Evolutionary conservation across 2,329 filamentous ascomycete genomes (phyloP).

Genomic region (Akanthomyces lecanii): DNA sequence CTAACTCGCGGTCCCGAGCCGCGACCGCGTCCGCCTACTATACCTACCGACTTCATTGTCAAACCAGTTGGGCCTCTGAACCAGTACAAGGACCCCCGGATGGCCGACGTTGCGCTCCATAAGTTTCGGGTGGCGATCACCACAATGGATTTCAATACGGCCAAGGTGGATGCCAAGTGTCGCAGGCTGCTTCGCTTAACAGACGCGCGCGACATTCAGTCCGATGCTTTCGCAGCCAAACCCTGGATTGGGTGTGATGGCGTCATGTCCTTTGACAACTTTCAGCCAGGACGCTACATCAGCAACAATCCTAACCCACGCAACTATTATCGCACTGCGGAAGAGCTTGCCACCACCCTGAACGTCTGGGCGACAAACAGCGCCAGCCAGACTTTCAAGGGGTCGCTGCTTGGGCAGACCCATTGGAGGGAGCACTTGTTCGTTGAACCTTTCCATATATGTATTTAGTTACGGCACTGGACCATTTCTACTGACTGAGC

Average conservation of each 20-base stretch:
- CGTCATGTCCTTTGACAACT: background rate
- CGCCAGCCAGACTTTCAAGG: background rate
- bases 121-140: background rate
- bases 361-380: background rate
- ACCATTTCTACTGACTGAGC: background rate
- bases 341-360: background rate
- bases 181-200: background rate
- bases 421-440: background rate
- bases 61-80: background rate
- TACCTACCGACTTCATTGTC: background rate
- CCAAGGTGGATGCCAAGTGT: background rate
- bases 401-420: background rate
- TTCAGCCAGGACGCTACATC: background rate
- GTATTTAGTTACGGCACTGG: too few relatives aligned
- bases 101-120: background rate
- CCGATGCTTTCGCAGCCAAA: background rate
- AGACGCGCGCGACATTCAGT: background rate
- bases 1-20: background rate
- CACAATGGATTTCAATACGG: background rate
- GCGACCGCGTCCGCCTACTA: background rate
- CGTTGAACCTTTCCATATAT: background rate
- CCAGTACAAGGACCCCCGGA: background rate
- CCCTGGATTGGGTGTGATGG: background rate
- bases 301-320: background rate
- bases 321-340: background rate